Conservation (phyloP, 768 basidiomycete species). For the Lyophyllum semitale region DNA sequence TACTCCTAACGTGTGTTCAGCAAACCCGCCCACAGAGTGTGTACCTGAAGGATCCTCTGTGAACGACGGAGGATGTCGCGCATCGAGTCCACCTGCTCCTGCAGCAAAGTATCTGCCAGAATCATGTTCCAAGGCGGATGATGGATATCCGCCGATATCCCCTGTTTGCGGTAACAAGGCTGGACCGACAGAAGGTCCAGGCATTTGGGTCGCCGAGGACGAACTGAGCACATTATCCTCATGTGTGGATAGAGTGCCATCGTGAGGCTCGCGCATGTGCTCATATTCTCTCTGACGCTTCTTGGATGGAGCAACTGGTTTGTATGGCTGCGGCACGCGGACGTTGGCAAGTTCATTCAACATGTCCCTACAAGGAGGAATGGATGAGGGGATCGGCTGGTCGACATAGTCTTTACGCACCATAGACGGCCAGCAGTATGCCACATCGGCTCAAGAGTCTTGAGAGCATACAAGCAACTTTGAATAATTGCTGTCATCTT, state of each 20-base stretch:
- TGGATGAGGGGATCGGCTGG: conserved; percentile 24
- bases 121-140: neutral
- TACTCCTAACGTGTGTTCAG: conserved; percentile 34
- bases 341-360: conserved; percentile 58
- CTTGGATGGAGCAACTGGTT: neutral
- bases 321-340: conserved; percentile 32
- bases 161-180: neutral
- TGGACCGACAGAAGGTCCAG: neutral
- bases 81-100: no score
- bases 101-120: neutral
- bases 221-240: neutral
- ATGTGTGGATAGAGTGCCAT: neutral
- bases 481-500: conserved; percentile 51
- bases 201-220: neutral
- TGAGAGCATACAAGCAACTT: conserved; percentile 50
- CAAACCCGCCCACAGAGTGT: conserved; percentile 20
- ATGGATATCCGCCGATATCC: neutral
- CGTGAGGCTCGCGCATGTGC: neutral
- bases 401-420: conserved; percentile 20
- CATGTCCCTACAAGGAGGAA: conserved; percentile 47
- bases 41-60: neutral
- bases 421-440: conserved; percentile 38
- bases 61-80: neutral
- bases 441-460: conserved; percentile 38
- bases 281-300: neutral